Conservation (phyloP, 2,329 filamentous ascomycete species). For the Aspergillus sp. region DNA sequence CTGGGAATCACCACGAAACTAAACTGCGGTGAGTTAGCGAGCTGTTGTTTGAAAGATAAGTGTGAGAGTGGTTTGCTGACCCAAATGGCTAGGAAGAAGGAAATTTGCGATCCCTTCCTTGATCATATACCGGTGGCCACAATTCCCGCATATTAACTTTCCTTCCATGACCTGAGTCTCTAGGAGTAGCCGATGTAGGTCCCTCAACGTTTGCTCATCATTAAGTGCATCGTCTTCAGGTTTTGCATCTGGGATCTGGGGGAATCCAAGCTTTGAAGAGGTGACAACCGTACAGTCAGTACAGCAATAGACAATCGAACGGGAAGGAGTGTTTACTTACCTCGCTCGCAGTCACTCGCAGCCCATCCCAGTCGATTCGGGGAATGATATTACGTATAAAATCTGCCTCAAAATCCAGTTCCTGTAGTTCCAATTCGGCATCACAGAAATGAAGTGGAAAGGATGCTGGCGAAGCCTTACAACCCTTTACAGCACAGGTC, state of each 20-base stretch:
- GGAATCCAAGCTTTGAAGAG: conserved; percentile 64
- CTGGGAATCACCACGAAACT: no score
- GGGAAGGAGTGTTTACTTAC: conserved; percentile 10
- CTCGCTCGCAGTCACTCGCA: conserved; percentile 67
- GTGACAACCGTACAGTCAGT: conserved; percentile 2
- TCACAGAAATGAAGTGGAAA: conserved; percentile 91
- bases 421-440: conserved; percentile 77
- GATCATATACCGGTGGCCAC: conserved; percentile 86
- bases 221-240: conserved; percentile 55
- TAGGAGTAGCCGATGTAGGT: conserved; percentile 72
- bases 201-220: conserved; percentile 63
- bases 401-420: conserved; percentile 69
- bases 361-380: conserved; percentile 77
- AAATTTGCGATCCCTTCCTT: conserved; percentile 98
- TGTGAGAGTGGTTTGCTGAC: conserved; percentile 15
- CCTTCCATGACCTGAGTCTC: conserved; percentile 87
- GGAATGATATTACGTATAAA: conserved; percentile 81
- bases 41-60: neutral
- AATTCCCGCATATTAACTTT: conserved; percentile 81
- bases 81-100: conserved; percentile 83
- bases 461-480: conserved; percentile 69
- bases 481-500: conserved; percentile 90
- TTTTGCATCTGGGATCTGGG: conserved; percentile 57
- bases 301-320: neutral
- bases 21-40: neutral